Evolutionary conservation across 305 asterid species (phyloP).

Genomic region (Fraxinus ornus): DNA sequence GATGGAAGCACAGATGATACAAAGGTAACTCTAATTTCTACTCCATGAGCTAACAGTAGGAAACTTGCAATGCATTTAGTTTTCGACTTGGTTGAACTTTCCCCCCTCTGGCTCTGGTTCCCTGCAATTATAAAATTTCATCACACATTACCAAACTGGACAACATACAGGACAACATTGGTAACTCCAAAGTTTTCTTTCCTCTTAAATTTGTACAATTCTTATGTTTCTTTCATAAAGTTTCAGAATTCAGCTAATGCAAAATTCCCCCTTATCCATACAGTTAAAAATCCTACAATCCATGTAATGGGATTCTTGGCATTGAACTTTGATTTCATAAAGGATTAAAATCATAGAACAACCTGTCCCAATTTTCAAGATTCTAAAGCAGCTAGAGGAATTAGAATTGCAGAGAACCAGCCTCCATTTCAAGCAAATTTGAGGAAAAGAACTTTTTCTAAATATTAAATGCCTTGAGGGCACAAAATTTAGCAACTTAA

Average conservation of each 20-base stretch:
- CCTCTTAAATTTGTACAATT: background rate
- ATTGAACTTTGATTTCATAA: background rate
- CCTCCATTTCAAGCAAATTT: background rate
- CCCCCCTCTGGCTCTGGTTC: background rate
- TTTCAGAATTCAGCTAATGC: background rate
- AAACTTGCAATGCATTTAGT: background rate
- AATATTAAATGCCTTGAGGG: slow-evolving; percentile 4
- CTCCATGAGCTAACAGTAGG: slow-evolving; percentile 18
- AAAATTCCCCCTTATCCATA: background rate
- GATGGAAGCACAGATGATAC: slow-evolving; percentile 92
- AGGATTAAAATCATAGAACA: background rate
- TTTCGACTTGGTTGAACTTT: background rate
- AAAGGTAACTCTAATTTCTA: slow-evolving; percentile 52
- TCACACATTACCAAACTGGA: background rate
- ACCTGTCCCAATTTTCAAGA: background rate
- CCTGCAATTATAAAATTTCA: background rate
- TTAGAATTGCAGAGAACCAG: slow-evolving; percentile 7
- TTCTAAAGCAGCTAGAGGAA: background rate
- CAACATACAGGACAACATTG: background rate
- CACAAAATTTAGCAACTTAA: background rate
- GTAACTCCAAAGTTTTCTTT: background rate
- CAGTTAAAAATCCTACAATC: background rate
- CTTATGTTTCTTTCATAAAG: background rate
- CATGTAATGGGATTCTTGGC: background rate
- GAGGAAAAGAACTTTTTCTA: background rate